Evolutionary conservation across 257 asterid species (phyloP).

Genomic region (Capsicum pubescens): DNA sequence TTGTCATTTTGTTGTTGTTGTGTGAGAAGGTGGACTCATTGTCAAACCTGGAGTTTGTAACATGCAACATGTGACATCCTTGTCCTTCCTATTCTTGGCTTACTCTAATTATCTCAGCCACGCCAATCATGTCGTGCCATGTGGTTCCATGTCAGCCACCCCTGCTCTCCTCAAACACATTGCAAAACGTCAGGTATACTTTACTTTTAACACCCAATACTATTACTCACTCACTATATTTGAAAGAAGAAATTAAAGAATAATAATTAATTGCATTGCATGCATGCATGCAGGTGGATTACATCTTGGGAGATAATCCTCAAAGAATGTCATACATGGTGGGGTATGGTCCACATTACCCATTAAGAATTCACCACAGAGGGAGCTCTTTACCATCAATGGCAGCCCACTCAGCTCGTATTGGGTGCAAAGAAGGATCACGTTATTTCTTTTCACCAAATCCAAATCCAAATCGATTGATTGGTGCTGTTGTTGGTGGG

Average conservation of each 20-base stretch:
- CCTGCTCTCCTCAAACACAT: slow-evolving; percentile 76
- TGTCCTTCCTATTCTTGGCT: slow-evolving; percentile 74
- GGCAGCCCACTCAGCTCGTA: slow-evolving; percentile 58
- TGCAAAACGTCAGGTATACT: slow-evolving; percentile 80
- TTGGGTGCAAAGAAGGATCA: slow-evolving; percentile 70
- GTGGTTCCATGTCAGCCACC: slow-evolving; percentile 68
- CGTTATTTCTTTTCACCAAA: slow-evolving; percentile 60
- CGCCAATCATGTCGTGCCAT: slow-evolving; percentile 73
- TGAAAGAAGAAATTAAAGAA: no score
- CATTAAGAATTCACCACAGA: slow-evolving; percentile 78
- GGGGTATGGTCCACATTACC: slow-evolving; percentile 74
- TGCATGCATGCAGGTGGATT: slow-evolving; percentile 62
- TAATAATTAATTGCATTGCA: no score
- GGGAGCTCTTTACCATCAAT: slow-evolving; percentile 76
- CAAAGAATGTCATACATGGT: slow-evolving; percentile 86
- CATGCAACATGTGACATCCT: slow-evolving; percentile 96
- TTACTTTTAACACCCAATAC: no score
- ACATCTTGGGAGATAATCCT: slow-evolving; percentile 87
- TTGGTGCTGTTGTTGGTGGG: slow-evolving; percentile 90
- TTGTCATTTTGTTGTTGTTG: background rate
- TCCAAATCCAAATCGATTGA: slow-evolving; percentile 67
- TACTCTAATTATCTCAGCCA: slow-evolving; percentile 91
- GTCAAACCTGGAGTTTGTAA: slow-evolving; percentile 86
- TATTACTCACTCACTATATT: no score
- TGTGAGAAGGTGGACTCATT: slow-evolving; percentile 58